Base-by-base conservation (phyloP, 305 asterid species). In the Euphrasia arctica region DNA sequence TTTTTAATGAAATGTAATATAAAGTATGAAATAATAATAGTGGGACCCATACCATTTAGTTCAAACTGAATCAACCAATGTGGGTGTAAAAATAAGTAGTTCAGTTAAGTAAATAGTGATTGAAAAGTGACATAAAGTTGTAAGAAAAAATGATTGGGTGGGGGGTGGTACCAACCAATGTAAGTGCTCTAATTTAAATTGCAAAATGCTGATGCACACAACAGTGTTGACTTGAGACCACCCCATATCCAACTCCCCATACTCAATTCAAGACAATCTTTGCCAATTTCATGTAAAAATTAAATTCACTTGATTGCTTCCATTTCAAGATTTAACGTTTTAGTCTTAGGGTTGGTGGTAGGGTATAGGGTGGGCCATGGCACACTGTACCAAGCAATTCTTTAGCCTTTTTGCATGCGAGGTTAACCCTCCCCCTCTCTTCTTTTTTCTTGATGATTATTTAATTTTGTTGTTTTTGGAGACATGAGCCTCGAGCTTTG, bases 401-500 rank as follows among this genome's bases (percentile, higher is more conserved):
- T 18, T 6, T 54, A 54, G 58, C 58, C 31, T 18, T 54, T 54
- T 25, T 54, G 31, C 58, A 54, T 54, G 58, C 58, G 58, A 54
- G 32, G 58, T 54, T 54, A 54, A 25, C n/a, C 60, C 71, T 60
- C 63, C 68, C 41, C 67, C 67, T 67, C 14, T 51, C 4, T 1
- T 64, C 51, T 59, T 54, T 58, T 2, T 42, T 43, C 25, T 14
- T 34, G 34, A 3, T 48, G n/a, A 11, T 42, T 4, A 42, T 42
- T 42, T 7, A 9, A 42, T 39, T 43, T 0, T 25, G 31, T 31
- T 27, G n/a, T n/a, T n/a, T 50, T 39, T 10, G 47, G 57, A 55
- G 68, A 63, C 75, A 62, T 58, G 58, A 32, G 54, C 65, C 59
- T 74, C 13, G 32, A 32, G n/a, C 39, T 55, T 69, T 49, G 58